Evolutionary conservation across 257 asterid genomes (phyloP).

Genomic region (Sherardia arvensis): DNA sequence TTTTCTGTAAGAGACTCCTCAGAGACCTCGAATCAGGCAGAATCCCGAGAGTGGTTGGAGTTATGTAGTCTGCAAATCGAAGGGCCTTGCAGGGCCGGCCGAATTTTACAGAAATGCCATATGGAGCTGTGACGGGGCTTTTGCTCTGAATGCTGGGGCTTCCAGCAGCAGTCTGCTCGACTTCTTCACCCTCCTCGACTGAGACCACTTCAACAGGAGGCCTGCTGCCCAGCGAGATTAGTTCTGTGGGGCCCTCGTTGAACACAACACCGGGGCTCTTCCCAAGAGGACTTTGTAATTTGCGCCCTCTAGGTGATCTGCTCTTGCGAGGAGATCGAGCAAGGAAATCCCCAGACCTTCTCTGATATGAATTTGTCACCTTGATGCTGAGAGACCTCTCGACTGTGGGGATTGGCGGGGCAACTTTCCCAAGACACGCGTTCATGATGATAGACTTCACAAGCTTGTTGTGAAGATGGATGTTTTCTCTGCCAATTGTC

Average conservation of each 20-base stretch:
- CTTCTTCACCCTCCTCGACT: conserved; percentile 90
- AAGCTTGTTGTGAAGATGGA: conserved; percentile 61
- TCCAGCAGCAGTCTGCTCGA: conserved; percentile 62
- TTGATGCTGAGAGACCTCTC: conserved; percentile 32
- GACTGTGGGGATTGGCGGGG: conserved; percentile 45
- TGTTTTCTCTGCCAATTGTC: conserved; percentile 63
- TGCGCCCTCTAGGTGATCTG: conserved; percentile 62
- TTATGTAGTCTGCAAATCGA: conserved; percentile 10
- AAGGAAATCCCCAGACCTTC: conserved; percentile 45
- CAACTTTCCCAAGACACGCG: conserved; percentile 39
- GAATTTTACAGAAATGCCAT: conserved; percentile 44
- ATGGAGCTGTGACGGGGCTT: conserved; percentile 67
- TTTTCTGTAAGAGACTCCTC: conserved; percentile 44
- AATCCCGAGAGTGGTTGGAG: conserved; percentile 29
- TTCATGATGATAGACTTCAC: conserved; percentile 56
- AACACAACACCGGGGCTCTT: conserved; percentile 50
- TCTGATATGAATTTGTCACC: conserved; percentile 41
- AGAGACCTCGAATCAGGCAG: conserved; percentile 55
- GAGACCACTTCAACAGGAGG: conserved; percentile 47
- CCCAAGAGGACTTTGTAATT: conserved; percentile 67
- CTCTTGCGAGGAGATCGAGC: conserved; percentile 62
- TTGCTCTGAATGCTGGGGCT: conserved; percentile 36
- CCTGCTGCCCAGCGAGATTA: conserved; percentile 63
- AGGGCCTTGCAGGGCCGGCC: conserved; percentile 28
- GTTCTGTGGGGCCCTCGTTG: conserved; percentile 61